A percentile compares a stretch with the other conserved stretches of the same genome.
Conservation (phyloP, 2,329 filamentous ascomycete species). For the Epichloe elymi region DNA sequence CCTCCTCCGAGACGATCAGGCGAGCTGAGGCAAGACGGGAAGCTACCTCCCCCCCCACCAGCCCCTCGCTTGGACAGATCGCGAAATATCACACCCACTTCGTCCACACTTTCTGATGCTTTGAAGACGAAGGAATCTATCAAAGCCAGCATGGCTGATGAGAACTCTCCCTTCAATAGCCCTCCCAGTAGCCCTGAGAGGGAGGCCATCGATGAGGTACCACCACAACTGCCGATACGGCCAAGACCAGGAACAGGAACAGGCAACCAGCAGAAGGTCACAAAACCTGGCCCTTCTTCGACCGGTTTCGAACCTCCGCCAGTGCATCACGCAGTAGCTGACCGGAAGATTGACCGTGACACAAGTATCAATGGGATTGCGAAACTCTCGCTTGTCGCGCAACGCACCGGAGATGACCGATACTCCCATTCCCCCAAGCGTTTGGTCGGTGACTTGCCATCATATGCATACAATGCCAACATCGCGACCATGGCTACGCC, state of each 20-base stretch:
- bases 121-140: conserved; percentile 5
- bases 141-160: conserved; percentile 17
- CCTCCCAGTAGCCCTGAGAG: conserved; percentile 59
- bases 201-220: conserved; percentile 33
- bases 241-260: conserved; percentile 29
- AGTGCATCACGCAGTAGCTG: conserved; percentile 34
- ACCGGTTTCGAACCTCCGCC: conserved; percentile 37
- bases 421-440: conserved; percentile 38
- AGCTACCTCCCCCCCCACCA: conserved; percentile 45
- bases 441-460: conserved; percentile 8
- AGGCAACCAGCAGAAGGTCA: conserved; percentile 11
- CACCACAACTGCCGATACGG: conserved; percentile 35
- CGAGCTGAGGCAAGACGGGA: conserved; percentile 38
- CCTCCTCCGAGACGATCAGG: conserved; percentile 50
- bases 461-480: conserved; percentile 5
- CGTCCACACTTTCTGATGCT: conserved; percentile 7
- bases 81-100: conserved; percentile 19
- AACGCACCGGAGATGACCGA: conserved; percentile 29
- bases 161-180: conserved; percentile 71
- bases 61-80: conserved; percentile 68
- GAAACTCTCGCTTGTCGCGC: conserved; percentile 25
- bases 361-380: conserved; percentile 26
- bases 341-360: conserved; percentile 31
- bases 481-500: conserved; percentile 6
- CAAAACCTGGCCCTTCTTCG: conserved; percentile 11